Evolutionary conservation across 768 basidiomycete genomes (phyloP).

Genomic region (Daedaleopsis nitida): DNA sequence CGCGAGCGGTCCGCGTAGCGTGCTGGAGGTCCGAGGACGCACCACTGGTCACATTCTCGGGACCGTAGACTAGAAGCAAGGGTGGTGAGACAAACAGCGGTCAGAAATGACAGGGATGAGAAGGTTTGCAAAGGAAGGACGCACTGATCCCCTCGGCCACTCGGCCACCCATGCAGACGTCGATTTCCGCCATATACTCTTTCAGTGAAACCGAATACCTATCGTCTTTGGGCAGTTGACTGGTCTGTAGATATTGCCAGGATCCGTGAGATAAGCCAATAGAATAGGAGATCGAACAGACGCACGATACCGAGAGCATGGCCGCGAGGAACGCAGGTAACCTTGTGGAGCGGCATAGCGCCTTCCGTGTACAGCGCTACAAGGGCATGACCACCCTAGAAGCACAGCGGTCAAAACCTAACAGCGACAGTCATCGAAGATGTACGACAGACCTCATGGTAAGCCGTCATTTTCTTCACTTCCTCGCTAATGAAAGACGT

Average conservation of each 20-base stretch:
- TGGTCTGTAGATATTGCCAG: constrained; percentile 47
- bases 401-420: constrained; percentile 10
- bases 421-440: neutral
- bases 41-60: constrained; percentile 88
- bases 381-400: constrained; percentile 88
- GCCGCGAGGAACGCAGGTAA: constrained; percentile 95
- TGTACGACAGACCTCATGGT: constrained; percentile 82
- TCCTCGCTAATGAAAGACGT: constrained; percentile 88
- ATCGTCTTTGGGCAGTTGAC: constrained; percentile 77
- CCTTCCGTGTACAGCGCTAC: constrained; percentile 93
- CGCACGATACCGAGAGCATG: constrained; percentile 87
- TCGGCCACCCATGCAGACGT: constrained; percentile 92
- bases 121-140: constrained; percentile 27
- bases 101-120: constrained; percentile 7
- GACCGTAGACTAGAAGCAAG: constrained; percentile 69
- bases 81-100: constrained; percentile 11
- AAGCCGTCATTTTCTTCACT: constrained; percentile 87
- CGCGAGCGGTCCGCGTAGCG: constrained; percentile 77
- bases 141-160: constrained; percentile 90
- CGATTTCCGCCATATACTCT: constrained; percentile 81
- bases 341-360: constrained; percentile 96
- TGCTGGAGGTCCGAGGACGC: constrained; percentile 84
- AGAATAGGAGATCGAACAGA: constrained; percentile 20
- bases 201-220: constrained; percentile 68
- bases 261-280: neutral